Evolutionary conservation across 352 stramenopile genomes (phyloP), one percentile per base, ranked within the genome.

Genomic region (Plasmopara viticola): DNA sequence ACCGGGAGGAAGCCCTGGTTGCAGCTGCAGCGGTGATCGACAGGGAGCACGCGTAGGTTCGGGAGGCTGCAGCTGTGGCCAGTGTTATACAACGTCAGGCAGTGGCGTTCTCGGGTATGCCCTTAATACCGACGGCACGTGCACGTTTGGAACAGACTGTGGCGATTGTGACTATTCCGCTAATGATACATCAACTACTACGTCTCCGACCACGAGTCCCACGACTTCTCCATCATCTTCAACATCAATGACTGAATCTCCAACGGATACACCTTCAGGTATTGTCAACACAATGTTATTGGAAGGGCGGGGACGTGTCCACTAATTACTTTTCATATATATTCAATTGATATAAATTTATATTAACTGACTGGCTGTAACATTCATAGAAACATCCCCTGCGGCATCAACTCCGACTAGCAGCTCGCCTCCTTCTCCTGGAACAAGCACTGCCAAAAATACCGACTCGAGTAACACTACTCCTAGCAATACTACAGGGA

Each of bases 11-110:
- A 15, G 8, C 9, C 25, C 51, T 12, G 58, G 48, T 30, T 79
- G 70, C 37, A 57, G 45, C 17, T 83, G 72, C 30, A 62, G n/a
- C 15, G 63, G 66, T 33, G 63, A 53, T 4, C 49, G 38, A 15
- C 49, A 55, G 4, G 59, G 59, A 10, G 56, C 47, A 12, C 55
- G 64, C n/a, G 44, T 56, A 5, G 59, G 63, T 29, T 17, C 41
- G 7, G 50, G 42, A 33, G 44, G 48, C 30, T 83, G 72, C 58
- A 62, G 58, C 18, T 83, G 72, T 53, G 61, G 63, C 12, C 48
- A 74, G 42, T 84, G 72, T 59, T 84, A 78, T 41, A 5, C 20
- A 13, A 17, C 64, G 34, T 49, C 48, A 7, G 53, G 63, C 40
- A 64, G 57, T 18, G 45, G 6, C 5, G 33, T 78, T 31, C 30